Conservation (phyloP, 2,329 filamentous ascomycete species). For the Fusarium acutatum region DNA sequence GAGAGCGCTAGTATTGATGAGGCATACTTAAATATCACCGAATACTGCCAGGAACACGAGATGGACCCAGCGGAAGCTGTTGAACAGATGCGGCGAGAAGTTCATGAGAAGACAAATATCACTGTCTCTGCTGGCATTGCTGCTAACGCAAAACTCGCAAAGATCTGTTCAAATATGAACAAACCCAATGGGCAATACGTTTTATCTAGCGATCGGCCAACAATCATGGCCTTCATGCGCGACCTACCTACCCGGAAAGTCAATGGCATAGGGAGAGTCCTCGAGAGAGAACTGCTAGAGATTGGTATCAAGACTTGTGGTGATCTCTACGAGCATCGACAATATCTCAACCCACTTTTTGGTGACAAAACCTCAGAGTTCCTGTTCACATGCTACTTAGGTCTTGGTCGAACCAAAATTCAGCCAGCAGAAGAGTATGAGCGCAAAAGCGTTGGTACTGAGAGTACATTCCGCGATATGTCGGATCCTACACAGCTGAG, state of each 20-base stretch:
- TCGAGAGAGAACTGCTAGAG: conserved; percentile 88
- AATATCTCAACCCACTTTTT: conserved; percentile 79
- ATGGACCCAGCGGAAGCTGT: conserved; percentile 78
- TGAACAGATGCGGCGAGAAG: conserved; percentile 77
- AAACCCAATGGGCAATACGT: conserved; percentile 95
- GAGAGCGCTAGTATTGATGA: conserved; percentile 96
- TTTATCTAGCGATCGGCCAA: conserved; percentile 74
- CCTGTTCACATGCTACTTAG: conserved; percentile 82
- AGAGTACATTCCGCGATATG: conserved; percentile 89
- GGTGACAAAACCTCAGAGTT: conserved; percentile 93
- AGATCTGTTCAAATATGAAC: conserved; percentile 94
- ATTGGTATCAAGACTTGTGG: conserved; percentile 89
- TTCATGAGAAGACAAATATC: conserved; percentile 79
- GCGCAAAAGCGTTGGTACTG: conserved; percentile 92
- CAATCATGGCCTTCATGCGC: conserved; percentile 87
- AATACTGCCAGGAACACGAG: conserved; percentile 77
- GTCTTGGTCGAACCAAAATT: conserved; percentile 84
- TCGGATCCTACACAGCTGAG: conserved; percentile 72
- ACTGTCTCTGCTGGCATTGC: conserved; percentile 96
- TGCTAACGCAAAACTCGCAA: conserved; percentile 90
- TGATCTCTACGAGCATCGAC: conserved; percentile 81
- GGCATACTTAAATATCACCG: conserved; percentile 93
- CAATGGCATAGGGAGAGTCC: conserved; percentile 92
- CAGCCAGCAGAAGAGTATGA: conserved; percentile 90
- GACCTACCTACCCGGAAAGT: conserved; percentile 87